A percentile compares a stretch with the other conserved stretches of the same genome.
Evolutionary conservation across 2,329 filamentous ascomycete species (phyloP).

Genomic region (Xylariaceae sp.): DNA sequence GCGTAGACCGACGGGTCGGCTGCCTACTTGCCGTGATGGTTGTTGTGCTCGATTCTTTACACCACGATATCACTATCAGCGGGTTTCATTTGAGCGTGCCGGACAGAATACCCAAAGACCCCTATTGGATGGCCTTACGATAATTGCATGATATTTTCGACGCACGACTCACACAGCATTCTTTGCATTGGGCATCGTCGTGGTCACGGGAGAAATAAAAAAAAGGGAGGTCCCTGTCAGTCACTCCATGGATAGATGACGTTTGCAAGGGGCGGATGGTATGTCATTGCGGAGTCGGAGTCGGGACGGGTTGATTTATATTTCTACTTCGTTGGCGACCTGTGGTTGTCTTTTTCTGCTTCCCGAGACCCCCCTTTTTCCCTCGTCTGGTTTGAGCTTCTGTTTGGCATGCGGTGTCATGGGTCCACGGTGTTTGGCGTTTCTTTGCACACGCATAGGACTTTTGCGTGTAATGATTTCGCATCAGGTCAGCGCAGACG

Average conservation of each 20-base stretch:
- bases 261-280: too few relatives aligned
- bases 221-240: too few relatives aligned
- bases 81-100: not conserved
- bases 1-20: too few relatives aligned
- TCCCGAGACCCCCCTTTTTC: not conserved
- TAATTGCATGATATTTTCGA: not conserved
- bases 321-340: not conserved
- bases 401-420: not conserved
- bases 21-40: not conserved
- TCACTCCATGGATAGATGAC: too few relatives aligned
- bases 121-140: not conserved
- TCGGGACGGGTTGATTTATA: not conserved
- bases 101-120: not conserved
- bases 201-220: too few relatives aligned
- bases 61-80: not conserved
- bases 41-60: not conserved
- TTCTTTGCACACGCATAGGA: too few relatives aligned
- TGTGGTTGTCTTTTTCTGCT: not conserved
- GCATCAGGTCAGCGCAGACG: too few relatives aligned
- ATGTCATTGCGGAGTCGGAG: not conserved
- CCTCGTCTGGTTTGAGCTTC: not conserved
- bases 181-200: not conserved
- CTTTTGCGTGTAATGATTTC: too few relatives aligned
- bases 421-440: not conserved
- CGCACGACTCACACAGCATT: not conserved